A percentile compares a stretch with the other conserved stretches of the same genome.
Evolutionary conservation across 352 stramenopile genomes (phyloP).

Genomic region (Pythium utonaiense): DNA sequence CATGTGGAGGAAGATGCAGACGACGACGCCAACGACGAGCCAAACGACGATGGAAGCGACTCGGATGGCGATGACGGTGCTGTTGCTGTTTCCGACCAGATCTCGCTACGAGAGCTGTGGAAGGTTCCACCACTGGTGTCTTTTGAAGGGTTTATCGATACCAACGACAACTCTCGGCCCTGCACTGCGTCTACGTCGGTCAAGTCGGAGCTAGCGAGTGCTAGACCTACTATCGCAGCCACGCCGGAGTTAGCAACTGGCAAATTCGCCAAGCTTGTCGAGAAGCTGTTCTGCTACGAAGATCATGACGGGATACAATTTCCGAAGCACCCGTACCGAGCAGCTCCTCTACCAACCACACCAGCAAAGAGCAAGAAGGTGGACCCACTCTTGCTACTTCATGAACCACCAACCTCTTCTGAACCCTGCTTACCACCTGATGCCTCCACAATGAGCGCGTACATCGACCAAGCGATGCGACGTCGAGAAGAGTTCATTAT

Average conservation of each 20-base stretch:
- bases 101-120: not conserved
- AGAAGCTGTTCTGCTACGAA: slow-evolving; percentile 26
- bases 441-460: slow-evolving; percentile 10
- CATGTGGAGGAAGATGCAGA: slow-evolving; percentile 11
- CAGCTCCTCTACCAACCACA: not conserved
- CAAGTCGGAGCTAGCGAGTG: not conserved
- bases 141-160: not conserved
- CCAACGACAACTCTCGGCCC: not conserved
- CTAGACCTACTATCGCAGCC: not conserved
- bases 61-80: slow-evolving; percentile 24
- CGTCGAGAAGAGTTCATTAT: slow-evolving; percentile 35
- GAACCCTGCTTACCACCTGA: slow-evolving; percentile 25
- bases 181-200: not conserved
- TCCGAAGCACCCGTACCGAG: slow-evolving; percentile 21
- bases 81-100: not conserved
- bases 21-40: slow-evolving; percentile 29
- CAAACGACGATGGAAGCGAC: slow-evolving; percentile 44
- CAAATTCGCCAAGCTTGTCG: not conserved
- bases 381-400: slow-evolving; percentile 9
- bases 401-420: slow-evolving; percentile 9
- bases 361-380: not conserved
- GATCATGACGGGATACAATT: slow-evolving; percentile 26
- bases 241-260: not conserved
- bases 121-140: not conserved
- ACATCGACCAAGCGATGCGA: slow-evolving; percentile 26